A percentile compares a stretch with the other conserved stretches of the same genome.
phyloP scores from a whole-genome alignment of 208 protist species.

The Porcisia hertigi region DNA sequence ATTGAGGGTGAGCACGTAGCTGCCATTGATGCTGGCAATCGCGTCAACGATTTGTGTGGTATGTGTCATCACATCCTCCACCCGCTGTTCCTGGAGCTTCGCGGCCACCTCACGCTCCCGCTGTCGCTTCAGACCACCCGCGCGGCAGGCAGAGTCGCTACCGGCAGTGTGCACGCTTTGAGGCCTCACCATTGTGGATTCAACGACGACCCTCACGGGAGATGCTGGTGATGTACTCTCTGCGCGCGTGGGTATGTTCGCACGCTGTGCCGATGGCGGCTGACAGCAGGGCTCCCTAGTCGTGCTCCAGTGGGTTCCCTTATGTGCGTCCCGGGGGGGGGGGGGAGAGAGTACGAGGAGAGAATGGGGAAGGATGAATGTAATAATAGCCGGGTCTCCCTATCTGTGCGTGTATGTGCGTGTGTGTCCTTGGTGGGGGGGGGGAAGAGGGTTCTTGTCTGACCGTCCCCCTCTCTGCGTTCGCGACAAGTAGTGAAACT shows the following conservation, averaged over 20 bases:
- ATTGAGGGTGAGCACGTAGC: conserved; percentile 23
- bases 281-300: background rate
- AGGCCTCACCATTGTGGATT: background rate
- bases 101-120: conserved; percentile 23
- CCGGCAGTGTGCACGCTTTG: background rate
- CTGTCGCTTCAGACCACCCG: conserved; percentile 16
- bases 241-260: background rate
- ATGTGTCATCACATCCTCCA: conserved; percentile 33
- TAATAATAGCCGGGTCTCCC: background rate
- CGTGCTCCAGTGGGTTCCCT: background rate
- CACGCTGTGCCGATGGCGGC: background rate
- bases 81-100: conserved; percentile 21
- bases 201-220: background rate
- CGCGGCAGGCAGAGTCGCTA: background rate
- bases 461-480: background rate
- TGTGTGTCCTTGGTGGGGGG: background rate
- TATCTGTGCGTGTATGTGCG: background rate
- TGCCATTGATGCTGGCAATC: conserved; percentile 25
- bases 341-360: background rate
- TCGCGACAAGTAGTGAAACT: background rate
- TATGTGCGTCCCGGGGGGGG: background rate
- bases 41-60: conserved; percentile 31
- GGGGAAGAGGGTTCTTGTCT: background rate
- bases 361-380: background rate
- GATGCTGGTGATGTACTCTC: background rate